Base-by-base conservation (phyloP, 1,139 yeast species). In the Kodamaea fungicola region DNA sequence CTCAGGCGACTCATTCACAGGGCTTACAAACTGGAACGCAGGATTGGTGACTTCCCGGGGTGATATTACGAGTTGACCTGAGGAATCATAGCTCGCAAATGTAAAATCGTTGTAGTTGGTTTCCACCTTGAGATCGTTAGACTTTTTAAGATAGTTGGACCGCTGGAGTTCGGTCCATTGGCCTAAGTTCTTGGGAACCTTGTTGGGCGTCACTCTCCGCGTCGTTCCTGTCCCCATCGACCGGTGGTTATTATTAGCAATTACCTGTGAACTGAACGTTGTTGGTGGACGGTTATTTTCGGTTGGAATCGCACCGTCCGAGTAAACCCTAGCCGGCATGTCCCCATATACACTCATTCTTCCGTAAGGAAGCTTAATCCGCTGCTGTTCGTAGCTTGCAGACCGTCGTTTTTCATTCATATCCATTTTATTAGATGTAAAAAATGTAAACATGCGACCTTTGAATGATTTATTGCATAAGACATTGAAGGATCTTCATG, bases 311-410 rank as follows among this genome's bases (percentile, higher is more conserved):
- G 42, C 40, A 4, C 47, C 44, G 32, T 46, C 52, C 8, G 51
- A 47, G 19, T 39, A 40, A 12, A 46, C 42, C 7, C 47, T 38
- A 28, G 39, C 23, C 32, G 22, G 22, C 26, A 24, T 27, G 25
- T 42, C 44, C 12, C 39, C 32, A 28, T 39, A 34, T 16, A 47
- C 37, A 34, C 49, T 45, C 19, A 42, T 28, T 4, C 47, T 36
- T 3, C 30, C 22, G 19, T 41, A 40, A 7, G 59, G 59, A 8
- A 44, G 44, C 27, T 57, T 50, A 19, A 60, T 59, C 33, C 68
- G 45, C 23, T 53, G 58, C 12, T 51, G 51, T 29, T 62, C 67
- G 44, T 62, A 62, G 42, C 62, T 59, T 19, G 55, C 62, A 2
- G 65, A 59, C 28, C 61, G 47, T 23, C 65, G 50, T 23, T 57